Percentiles rank a stretch among this genome's conserved stretches.
Evolutionary conservation across 345 rosid genomes (phyloP).

Genomic region (Rhodamnia argentea): DNA sequence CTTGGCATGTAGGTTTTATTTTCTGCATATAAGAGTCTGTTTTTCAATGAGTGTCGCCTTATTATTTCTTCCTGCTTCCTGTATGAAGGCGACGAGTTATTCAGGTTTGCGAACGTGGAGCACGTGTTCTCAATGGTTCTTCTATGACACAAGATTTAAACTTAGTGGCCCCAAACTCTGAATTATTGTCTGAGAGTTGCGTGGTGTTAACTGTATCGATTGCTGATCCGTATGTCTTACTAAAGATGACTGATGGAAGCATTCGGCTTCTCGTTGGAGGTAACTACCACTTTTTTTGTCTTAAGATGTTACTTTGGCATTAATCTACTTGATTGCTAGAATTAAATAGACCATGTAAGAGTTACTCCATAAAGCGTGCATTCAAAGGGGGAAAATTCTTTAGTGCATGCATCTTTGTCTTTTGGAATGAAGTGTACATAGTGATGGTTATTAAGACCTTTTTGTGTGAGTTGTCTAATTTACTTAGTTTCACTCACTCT

Average conservation of each 20-base stretch:
- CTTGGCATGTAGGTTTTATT: not conserved
- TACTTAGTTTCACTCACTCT: not conserved
- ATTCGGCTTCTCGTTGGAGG: conserved; percentile 92
- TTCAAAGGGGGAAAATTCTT: not conserved
- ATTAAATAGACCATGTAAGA: not conserved
- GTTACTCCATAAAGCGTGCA: not conserved
- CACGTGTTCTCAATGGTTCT: conserved; percentile 91
- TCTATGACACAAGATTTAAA: conserved; percentile 88
- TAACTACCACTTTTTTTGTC: conserved; percentile 10
- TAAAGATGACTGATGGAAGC: conserved; percentile 87
- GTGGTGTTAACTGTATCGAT: conserved; percentile 75
- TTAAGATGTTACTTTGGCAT: not conserved
- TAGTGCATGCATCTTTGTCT: not conserved
- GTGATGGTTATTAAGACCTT: not conserved
- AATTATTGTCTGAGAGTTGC: conserved; percentile 58
- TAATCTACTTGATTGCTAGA: not conserved
- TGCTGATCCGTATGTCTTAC: conserved; percentile 84
- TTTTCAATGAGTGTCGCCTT: not conserved
- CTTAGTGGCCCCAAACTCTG: conserved; percentile 65
- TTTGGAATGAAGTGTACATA: not conserved
- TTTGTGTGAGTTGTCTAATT: not conserved
- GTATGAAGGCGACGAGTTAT: conserved; percentile 81
- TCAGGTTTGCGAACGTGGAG: conserved; percentile 89
- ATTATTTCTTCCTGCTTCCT: not conserved
- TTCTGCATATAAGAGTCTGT: not conserved